A percentile compares a stretch with the other conserved stretches of the same genome.
Evolutionary conservation across 2,329 filamentous ascomycete genomes (phyloP).

Genomic region (Dactylella cylindrospora): DNA sequence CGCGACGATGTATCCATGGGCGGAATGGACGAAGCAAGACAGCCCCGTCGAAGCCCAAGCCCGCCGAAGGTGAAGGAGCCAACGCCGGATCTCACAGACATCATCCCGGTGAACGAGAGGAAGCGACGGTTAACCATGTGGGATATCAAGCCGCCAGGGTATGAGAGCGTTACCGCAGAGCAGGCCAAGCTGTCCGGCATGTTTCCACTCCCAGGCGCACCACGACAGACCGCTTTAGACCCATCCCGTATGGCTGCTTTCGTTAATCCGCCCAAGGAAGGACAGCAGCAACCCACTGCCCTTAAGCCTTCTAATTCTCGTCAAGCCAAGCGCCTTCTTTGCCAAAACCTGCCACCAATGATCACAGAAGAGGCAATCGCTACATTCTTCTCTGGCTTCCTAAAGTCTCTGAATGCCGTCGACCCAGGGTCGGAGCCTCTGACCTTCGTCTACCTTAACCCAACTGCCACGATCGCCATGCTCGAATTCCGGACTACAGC

Average conservation of each 20-base stretch:
- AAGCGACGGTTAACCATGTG: constrained; percentile 95
- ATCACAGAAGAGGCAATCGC: constrained; percentile 74
- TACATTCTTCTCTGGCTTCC: constrained; percentile 90
- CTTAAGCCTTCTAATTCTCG: constrained; percentile 91
- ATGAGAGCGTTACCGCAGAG: constrained; percentile 96
- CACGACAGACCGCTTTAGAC: constrained; percentile 92
- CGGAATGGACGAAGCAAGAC: constrained; percentile 55
- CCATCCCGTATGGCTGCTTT: constrained; percentile 91
- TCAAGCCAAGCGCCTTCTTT: constrained; percentile 87
- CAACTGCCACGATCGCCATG: constrained; percentile 77
- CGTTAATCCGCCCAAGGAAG: constrained; percentile 80
- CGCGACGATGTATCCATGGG: constrained; percentile 51
- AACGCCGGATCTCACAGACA: constrained; percentile 87
- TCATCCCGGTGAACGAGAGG: constrained; percentile 77
- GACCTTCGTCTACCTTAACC: constrained; percentile 75
- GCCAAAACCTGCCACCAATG: constrained; percentile 74
- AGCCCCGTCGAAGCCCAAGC: constrained; percentile 71
- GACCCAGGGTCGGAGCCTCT: constrained; percentile 74
- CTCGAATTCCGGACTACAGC: constrained; percentile 84
- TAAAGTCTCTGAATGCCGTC: constrained; percentile 94
- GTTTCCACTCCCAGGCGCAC: constrained; percentile 96
- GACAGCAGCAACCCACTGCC: constrained; percentile 64
- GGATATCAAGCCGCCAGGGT: constrained; percentile 98
- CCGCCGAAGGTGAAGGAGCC: constrained; percentile 92
- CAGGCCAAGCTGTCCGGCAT: constrained; percentile 96